phyloP scores from a whole-genome alignment of 768 basidiomycete genomes.

The Suillus luteus region DNA sequence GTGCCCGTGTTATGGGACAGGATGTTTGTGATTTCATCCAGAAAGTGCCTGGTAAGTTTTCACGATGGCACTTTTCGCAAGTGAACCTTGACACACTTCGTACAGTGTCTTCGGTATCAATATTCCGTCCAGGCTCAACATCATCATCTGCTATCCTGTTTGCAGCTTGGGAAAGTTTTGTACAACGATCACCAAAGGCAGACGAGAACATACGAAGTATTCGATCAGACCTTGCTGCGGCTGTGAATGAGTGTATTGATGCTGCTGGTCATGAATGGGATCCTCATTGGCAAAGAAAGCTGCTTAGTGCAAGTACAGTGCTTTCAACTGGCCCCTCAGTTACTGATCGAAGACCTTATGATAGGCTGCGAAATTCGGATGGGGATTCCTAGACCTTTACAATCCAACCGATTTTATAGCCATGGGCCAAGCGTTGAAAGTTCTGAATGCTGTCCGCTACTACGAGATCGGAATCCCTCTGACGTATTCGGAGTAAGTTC shows the following conservation, averaged over 20 bases:
- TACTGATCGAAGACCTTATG: slow-evolving; percentile 6
- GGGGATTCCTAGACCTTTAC: slow-evolving; percentile 90
- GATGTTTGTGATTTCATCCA: slow-evolving; percentile 87
- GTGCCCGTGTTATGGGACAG: slow-evolving; percentile 79
- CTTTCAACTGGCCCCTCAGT: not conserved
- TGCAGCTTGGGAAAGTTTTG: slow-evolving; percentile 91
- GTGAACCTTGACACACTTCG: not conserved
- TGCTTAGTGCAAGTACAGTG: slow-evolving; percentile 66
- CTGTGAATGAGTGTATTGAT: slow-evolving; percentile 91
- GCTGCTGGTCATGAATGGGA: slow-evolving; percentile 94
- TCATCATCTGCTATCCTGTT: slow-evolving; percentile 90
- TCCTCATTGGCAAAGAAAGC: slow-evolving; percentile 81
- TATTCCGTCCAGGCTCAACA: slow-evolving; percentile 92
- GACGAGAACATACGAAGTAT: slow-evolving; percentile 92
- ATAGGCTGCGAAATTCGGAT: slow-evolving; percentile 95
- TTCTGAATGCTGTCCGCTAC: slow-evolving; percentile 89
- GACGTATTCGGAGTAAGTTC: slow-evolving; percentile 82
- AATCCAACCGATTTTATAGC: slow-evolving; percentile 90
- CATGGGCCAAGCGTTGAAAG: slow-evolving; percentile 91
- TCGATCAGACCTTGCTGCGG: slow-evolving; percentile 78
- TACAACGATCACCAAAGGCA: slow-evolving; percentile 81
- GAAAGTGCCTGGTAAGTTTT: slow-evolving; percentile 80
- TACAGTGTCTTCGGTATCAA: slow-evolving; percentile 72
- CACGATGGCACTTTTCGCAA: not conserved
- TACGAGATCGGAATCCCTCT: slow-evolving; percentile 94